Base-by-base conservation (phyloP, 73 alveolate species). In the Paramecium bursaria region DNA sequence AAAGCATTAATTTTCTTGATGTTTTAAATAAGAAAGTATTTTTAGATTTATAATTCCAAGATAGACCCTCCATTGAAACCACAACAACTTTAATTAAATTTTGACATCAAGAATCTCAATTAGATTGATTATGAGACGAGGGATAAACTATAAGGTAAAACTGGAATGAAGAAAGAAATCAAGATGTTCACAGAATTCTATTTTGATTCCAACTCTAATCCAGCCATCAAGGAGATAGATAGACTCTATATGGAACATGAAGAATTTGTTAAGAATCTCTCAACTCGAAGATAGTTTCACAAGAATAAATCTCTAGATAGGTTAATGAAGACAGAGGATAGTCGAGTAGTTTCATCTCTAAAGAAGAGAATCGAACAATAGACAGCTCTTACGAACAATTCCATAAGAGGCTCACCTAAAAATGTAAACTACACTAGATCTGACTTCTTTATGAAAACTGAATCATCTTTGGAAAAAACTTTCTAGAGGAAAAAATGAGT, bases 51-150 rank as follows among this genome's bases (percentile, higher is more conserved):
- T 39, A 39, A 39, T 39, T 39, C 11, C 11, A 7, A 33, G 42
- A 50, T 74, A 17, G 80, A 44, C 17, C 91, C 91, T 13, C 91
- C 91, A 9, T 23, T 73, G 6, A 50, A 73, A 85, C 91, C 91
- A 29, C 48, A 79, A 23, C 42, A 53, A 10, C 46, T 33, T 13
- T 50, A 51, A 42, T 55, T 79, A 11, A 79, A 79, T 53, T 79
- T 79, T 25, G 89, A 79, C 21, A 50, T 48, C 14, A 73, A 79
- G 10, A 73, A 79, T 42, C 30, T 79, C 11, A 4, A 55, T 3
- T 31, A 54, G 39, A 61, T 61, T 11, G 89, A 79, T 44, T 53
- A 49, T 39, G 89, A 79, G n/a, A 54, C 54, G 9, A 61, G 89
- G 15, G 76, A 79, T 19, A 79, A 79, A 30, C 15, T 67, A 6